Percentiles rank a stretch among this genome's conserved stretches.
Conservation (phyloP, 2,329 filamentous ascomycete species). For the Phialemoniopsis sp. region DNA sequence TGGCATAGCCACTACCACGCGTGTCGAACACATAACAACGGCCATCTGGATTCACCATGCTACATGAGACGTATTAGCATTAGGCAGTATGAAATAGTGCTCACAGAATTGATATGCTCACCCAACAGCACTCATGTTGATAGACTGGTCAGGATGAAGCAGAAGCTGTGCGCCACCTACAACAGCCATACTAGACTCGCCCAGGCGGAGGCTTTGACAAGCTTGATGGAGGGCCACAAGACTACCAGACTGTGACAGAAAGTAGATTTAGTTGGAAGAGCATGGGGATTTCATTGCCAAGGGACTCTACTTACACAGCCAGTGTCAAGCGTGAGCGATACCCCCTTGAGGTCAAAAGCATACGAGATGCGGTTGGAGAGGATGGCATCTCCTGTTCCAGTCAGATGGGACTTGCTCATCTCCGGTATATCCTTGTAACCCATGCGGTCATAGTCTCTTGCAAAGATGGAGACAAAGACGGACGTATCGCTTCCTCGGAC, state of each 20-base stretch:
- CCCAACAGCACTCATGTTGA: conserved; percentile 9
- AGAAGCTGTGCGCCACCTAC: conserved; percentile 18
- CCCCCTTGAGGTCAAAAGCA: conserved; percentile 20
- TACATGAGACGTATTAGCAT: background rate
- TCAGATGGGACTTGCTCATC: conserved; percentile 9
- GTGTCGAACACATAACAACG: conserved; percentile 20
- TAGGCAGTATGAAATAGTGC: background rate
- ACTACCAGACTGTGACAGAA: conserved; percentile 17
- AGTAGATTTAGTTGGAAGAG: background rate
- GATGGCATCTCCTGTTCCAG: conserved; percentile 11
- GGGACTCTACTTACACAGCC: conserved; percentile 22
- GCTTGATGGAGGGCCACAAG: conserved; percentile 23
- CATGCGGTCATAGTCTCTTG: conserved; percentile 8
- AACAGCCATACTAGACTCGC: conserved; percentile 20
- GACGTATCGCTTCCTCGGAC: conserved; percentile 4
- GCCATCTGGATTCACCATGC: conserved; percentile 13
- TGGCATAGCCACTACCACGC: conserved; percentile 27
- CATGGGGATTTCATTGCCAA: background rate
- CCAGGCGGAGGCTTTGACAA: conserved; percentile 19
- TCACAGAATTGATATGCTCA: no score
- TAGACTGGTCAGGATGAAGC: conserved; percentile 15
- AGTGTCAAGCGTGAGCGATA: conserved; percentile 22
- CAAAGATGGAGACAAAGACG: conserved; percentile 4
- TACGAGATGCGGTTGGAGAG: conserved; percentile 19
- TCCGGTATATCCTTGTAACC: conserved; percentile 12